phyloP scores from a whole-genome alignment of 345 rosid species.

The Fremontodendron californicum region DNA sequence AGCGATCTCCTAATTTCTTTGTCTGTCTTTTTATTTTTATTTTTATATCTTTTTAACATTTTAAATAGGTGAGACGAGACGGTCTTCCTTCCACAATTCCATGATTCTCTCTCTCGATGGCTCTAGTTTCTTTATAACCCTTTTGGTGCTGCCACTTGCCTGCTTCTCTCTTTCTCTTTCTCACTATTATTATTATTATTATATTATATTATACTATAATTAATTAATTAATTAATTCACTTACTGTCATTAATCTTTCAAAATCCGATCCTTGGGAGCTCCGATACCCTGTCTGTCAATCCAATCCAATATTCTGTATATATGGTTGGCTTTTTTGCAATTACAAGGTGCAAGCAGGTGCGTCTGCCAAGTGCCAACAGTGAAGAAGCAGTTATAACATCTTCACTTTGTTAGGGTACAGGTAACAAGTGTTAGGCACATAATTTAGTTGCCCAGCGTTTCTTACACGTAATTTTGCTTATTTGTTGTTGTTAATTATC shows the following conservation, averaged over 20 bases:
- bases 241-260: neutral
- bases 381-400: conserved; percentile 28
- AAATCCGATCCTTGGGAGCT: neutral
- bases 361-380: neutral
- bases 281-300: neutral
- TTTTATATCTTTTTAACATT: too few relatives aligned
- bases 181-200: neutral
- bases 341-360: neutral
- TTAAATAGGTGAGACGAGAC: too few relatives aligned
- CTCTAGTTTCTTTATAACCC: neutral
- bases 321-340: neutral
- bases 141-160: neutral
- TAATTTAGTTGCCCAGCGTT: conserved; percentile 9
- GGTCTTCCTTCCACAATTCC: too few relatives aligned
- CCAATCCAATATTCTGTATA: too few relatives aligned
- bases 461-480: conserved; percentile 9
- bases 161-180: neutral
- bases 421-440: conserved; percentile 32
- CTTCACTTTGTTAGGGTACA: conserved; percentile 28
- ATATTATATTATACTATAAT: too few relatives aligned
- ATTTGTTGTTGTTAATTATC: neutral
- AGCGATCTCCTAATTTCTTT: neutral
- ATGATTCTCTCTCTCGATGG: too few relatives aligned
- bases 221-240: neutral
- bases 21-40: too few relatives aligned